Percentiles rank a stretch among this genome's conserved stretches.
Conservation (phyloP, 2,329 filamentous ascomycete genomes). For the Ophiostoma australiae region DNA sequence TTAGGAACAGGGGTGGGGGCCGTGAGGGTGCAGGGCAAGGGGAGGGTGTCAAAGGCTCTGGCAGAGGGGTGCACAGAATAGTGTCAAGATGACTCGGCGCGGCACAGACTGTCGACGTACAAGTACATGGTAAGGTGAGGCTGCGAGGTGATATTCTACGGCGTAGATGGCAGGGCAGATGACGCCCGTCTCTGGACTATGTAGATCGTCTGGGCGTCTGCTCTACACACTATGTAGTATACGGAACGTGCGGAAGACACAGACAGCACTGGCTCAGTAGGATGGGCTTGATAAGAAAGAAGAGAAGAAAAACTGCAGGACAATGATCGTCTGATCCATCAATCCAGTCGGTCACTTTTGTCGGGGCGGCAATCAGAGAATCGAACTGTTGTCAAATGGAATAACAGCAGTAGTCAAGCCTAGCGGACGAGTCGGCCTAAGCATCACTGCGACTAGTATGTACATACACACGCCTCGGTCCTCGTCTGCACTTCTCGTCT, state of each 20-base stretch:
- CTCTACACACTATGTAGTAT: background rate
- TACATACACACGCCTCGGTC: no score
- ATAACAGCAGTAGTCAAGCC: background rate
- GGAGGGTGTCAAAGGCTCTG: background rate
- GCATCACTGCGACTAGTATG: no score
- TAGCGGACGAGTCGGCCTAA: background rate
- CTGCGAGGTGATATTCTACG: background rate
- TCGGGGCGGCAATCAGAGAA: background rate
- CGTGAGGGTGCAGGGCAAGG: background rate
- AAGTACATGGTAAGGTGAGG: background rate
- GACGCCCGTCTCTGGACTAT: background rate
- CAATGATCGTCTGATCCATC: background rate
- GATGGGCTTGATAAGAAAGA: background rate
- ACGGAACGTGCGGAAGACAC: constrained; percentile 1
- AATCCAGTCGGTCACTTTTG: background rate
- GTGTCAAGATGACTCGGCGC: background rate
- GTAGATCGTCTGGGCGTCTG: background rate
- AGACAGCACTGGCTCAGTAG: background rate
- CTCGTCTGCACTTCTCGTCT: no score
- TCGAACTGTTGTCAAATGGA: background rate
- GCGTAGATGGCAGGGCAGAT: background rate
- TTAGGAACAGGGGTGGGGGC: background rate
- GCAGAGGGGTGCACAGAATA: background rate
- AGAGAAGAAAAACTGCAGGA: background rate
- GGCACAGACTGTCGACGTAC: background rate